These are phyloP conservation scores for Colletotrichum sp. DNA, from an alignment of 2,329 filamentous ascomycete genomes.

Conservation along the genomic window DNA sequence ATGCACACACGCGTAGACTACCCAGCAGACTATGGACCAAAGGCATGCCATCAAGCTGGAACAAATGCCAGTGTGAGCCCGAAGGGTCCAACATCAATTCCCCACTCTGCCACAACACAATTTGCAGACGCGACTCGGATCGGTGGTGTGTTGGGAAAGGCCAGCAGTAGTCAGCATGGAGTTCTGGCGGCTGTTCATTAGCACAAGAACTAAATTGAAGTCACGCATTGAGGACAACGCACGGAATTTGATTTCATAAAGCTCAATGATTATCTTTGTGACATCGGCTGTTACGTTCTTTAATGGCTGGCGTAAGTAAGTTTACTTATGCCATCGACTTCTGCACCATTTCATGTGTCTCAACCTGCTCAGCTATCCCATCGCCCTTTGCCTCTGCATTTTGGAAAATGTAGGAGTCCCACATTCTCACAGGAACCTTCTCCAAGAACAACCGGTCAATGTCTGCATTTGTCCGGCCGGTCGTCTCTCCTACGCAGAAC, in stretches of 20 bases:
- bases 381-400: not conserved
- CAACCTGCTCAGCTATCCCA: not conserved
- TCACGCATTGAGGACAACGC: not conserved
- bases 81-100: not conserved
- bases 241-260: not conserved
- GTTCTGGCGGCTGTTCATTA: not conserved
- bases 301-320: not conserved
- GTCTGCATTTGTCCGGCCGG: slow-evolving; percentile 31
- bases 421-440: slow-evolving; percentile 29
- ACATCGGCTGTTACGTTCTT: not conserved
- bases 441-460: slow-evolving; percentile 29
- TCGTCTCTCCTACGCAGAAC: slow-evolving; percentile 38
- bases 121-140: not conserved
- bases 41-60: not conserved
- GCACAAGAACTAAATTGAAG: not conserved
- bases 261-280: not conserved
- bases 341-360: not conserved
- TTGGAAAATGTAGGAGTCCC: slow-evolving; percentile 7
- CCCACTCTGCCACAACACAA: not conserved
- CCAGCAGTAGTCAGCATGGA: not conserved
- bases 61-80: not conserved
- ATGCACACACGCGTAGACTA: slow-evolving; percentile 51
- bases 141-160: not conserved
- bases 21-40: slow-evolving; percentile 20
- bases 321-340: not conserved